Evolutionary conservation across 768 basidiomycete genomes (phyloP).

Genomic region (Mycena pura): DNA sequence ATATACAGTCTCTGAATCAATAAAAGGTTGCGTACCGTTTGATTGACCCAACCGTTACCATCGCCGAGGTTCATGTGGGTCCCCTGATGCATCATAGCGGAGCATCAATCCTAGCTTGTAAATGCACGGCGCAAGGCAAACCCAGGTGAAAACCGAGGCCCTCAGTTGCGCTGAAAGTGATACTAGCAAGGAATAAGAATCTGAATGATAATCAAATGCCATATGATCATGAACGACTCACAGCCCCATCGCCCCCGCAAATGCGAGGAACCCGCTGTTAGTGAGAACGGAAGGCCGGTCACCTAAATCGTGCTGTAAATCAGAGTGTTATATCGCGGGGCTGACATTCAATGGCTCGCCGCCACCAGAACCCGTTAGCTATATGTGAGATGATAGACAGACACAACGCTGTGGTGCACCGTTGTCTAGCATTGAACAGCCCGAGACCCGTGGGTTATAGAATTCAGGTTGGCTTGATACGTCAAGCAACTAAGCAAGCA

Average conservation of each 20-base stretch:
- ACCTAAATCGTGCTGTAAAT: neutral
- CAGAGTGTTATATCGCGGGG: neutral
- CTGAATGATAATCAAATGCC: neutral
- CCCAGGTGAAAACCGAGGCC: conserved; percentile 8
- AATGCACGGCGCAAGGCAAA: neutral
- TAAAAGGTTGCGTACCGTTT: conserved; percentile 8
- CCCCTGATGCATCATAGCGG: neutral
- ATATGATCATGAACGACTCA: neutral
- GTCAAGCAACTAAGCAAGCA: no score
- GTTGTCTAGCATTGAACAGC: neutral
- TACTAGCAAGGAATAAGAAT: no score
- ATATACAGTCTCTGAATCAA: neutral
- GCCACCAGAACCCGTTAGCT: neutral
- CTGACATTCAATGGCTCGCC: conserved; percentile 16
- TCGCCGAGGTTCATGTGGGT: conserved; percentile 17
- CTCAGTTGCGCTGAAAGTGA: conserved; percentile 2
- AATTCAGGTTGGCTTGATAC: conserved; percentile 1
- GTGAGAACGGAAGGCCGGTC: conserved; percentile 14
- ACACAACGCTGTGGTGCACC: neutral
- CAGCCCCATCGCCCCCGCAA: conserved; percentile 4
- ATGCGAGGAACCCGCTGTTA: neutral
- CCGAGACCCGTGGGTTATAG: conserved; percentile 1
- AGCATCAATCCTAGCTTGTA: no score
- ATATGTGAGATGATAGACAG: neutral
- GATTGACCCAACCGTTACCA: conserved; percentile 9